Evolutionary conservation across 768 basidiomycete species (phyloP).

Genomic region (Holtermannia corniformis): DNA sequence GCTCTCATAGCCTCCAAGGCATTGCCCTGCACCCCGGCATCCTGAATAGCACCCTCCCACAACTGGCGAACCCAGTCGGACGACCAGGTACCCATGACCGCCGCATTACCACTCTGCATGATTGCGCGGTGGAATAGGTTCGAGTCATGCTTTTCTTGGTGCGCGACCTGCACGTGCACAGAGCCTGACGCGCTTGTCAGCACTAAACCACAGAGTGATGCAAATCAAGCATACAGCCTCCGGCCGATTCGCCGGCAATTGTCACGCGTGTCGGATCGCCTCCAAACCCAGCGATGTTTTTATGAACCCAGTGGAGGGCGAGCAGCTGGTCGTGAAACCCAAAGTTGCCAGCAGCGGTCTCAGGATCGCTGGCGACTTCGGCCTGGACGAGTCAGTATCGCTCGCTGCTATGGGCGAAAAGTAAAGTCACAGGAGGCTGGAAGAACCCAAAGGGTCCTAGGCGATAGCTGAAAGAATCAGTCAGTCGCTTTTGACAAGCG

Average conservation of each 20-base stretch:
- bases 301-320: constrained; percentile 44
- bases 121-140: constrained; percentile 3
- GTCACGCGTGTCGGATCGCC: constrained; percentile 33
- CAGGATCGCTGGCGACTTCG: too few species aligned
- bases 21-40: constrained; percentile 1
- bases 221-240: constrained; percentile 2
- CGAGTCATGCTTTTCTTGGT: neutral
- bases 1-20: neutral
- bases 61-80: neutral
- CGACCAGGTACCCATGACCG: constrained; percentile 1
- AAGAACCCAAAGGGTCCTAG: constrained; percentile 5
- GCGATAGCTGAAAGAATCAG: neutral
- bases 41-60: neutral
- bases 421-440: neutral
- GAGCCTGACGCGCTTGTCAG: neutral
- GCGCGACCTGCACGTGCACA: constrained; percentile 1
- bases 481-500: too few species aligned
- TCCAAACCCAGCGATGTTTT: constrained; percentile 42
- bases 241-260: constrained; percentile 8
- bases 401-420: too few species aligned
- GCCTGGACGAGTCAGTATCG: too few species aligned
- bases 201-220: neutral
- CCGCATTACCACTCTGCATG: constrained; percentile 3
- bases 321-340: constrained; percentile 47
- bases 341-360: constrained; percentile 38